A percentile compares a stretch with the other conserved stretches of the same genome.
Evolutionary conservation across 1,284 basidiomycete species (phyloP).

Genomic region (Caloboletus inedulis): DNA sequence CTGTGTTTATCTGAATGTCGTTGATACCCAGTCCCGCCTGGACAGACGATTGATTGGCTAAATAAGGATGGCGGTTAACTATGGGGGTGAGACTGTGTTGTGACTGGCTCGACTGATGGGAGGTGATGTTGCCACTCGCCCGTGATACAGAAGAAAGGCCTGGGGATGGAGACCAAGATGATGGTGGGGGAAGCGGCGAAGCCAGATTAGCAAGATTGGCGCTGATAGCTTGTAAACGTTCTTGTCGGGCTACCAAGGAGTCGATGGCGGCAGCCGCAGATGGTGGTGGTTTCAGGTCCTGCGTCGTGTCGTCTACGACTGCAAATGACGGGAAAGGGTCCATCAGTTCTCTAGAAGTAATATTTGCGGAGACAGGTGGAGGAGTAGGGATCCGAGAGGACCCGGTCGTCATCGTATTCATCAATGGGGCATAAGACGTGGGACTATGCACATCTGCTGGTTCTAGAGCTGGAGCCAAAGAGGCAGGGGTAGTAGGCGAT

Average conservation of each 20-base stretch:
- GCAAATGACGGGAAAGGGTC: not conserved
- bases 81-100: not conserved
- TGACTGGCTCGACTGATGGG: not conserved
- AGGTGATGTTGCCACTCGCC: not conserved
- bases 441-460: not conserved
- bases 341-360: not conserved
- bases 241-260: conserved; percentile 12
- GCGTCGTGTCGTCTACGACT: not conserved
- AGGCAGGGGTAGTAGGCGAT: conserved; percentile 12
- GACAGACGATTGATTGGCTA: not conserved
- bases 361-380: not conserved
- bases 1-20: not conserved
- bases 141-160: not conserved
- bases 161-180: conserved; percentile 9
- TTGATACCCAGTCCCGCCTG: not conserved
- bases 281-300: not conserved
- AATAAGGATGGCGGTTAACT: conserved; percentile 7
- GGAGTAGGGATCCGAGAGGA: conserved; percentile 2
- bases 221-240: conserved; percentile 20
- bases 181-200: not conserved
- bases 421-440: not conserved
- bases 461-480: conserved; percentile 2
- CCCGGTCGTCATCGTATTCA: not conserved
- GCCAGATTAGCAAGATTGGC: conserved; percentile 14
- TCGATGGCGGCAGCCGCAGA: not conserved